Evolutionary conservation across 345 rosid species (phyloP), one percentile per base, ranked within the genome.

Genomic region (Hypericum androsaemum): DNA sequence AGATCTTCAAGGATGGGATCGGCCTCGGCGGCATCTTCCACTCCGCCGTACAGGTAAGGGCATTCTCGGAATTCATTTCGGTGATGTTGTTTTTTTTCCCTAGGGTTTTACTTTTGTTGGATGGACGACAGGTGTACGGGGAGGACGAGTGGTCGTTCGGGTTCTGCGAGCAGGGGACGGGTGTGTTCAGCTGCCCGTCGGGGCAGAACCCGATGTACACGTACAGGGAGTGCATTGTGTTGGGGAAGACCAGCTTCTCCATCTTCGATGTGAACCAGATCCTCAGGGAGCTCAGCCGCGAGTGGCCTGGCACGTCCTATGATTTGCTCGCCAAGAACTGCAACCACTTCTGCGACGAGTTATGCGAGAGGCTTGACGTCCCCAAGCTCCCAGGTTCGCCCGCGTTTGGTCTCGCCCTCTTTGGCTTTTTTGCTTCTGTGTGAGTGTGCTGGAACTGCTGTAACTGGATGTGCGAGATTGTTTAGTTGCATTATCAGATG

Each of bases 21-120:
- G 97, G 98, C 60, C 62, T 92, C 10, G 97, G 98, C n/a, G 98
- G 97, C 58, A 82, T 86, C 79, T 86, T 92, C 71, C 98, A 92
- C 73, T 85, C 95, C 72, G 98, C 98, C 12, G 80, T 92, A 57
- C 94, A 92, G 95, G 98, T 85, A 22, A 22, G 2, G 12, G 41
- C 14, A 43, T 37, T 39, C 58, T 47, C 12, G 12, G 38, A 1
- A 39, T 0, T 43, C 12, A 6, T 10, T 55, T 0, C 10, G 13
- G 13, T 1, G 0, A 22, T 22, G 32, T 22, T n/a, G n/a, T n/a
- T n/a, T n/a, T 37, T 45, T 13, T 37, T 43, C 37, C 9, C 13
- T 53, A 6, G 15, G 53, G 37, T 41, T 10, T 39, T 44, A 22
- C 32, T 22, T 1, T 22, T 22, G 1, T 22, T 1, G 32, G 32